These are phyloP conservation scores for Sarocladium strictum DNA, from an alignment of 2,329 filamentous ascomycete species.

Conservation along the genomic window DNA sequence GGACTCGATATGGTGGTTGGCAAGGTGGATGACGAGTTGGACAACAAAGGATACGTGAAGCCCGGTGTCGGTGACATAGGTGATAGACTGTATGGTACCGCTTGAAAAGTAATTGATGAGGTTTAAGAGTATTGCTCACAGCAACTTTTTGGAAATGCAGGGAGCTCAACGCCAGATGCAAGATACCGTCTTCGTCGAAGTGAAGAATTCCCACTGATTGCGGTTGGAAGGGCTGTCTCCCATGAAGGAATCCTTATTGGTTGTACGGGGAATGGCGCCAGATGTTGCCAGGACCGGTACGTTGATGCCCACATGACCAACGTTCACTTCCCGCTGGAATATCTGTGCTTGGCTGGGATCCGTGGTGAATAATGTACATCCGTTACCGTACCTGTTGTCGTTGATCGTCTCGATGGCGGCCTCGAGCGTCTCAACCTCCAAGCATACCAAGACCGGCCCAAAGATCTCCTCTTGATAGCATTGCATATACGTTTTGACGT, in stretches of 20 bases:
- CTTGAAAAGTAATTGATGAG: too few species aligned
- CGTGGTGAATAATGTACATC: conserved; percentile 18
- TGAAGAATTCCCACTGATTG: conserved; percentile 18
- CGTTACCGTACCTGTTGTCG: conserved; percentile 24
- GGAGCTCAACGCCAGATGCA: not conserved
- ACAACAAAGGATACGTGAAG: conserved; percentile 45
- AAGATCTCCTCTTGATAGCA: conserved; percentile 22
- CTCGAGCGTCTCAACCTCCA: conserved; percentile 17
- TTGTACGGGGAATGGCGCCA: conserved; percentile 15
- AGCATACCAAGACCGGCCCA: conserved; percentile 20
- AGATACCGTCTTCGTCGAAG: conserved; percentile 18
- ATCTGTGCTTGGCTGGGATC: conserved; percentile 13
- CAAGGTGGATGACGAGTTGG: conserved; percentile 48
- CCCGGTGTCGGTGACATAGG: conserved; percentile 31
- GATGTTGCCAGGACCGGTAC: conserved; percentile 18
- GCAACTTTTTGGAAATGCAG: too few species aligned
- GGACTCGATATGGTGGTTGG: conserved; percentile 14
- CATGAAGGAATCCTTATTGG: conserved; percentile 21
- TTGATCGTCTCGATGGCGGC: conserved; percentile 21
- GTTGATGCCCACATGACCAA: conserved; percentile 21
- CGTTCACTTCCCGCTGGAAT: conserved; percentile 18
- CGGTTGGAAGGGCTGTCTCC: conserved; percentile 15
- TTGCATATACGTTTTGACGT: conserved; percentile 65
- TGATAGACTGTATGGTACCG: conserved; percentile 48
- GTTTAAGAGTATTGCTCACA: too few species aligned